Evolutionary conservation across 2,329 filamentous ascomycete species (phyloP).

Genomic region (Pseudocercospora macadamiae): DNA sequence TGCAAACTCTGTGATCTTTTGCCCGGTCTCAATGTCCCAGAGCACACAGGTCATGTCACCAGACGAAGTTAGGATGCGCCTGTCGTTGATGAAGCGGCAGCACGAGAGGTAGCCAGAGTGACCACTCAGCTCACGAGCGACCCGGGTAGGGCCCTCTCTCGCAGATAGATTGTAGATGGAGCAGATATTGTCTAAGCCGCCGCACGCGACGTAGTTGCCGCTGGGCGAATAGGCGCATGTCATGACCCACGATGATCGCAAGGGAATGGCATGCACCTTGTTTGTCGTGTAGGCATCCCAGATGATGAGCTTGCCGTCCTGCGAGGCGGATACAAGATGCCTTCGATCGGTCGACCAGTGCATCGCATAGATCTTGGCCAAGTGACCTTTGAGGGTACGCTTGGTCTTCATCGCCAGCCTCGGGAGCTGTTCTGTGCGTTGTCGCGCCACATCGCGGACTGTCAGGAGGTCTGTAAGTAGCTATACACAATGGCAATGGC

Average conservation of each 20-base stretch:
- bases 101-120: constrained; percentile 97
- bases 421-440: constrained; percentile 88
- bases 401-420: constrained; percentile 97
- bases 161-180: constrained; percentile 99
- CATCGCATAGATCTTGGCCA: constrained; percentile 99
- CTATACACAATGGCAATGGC: neutral
- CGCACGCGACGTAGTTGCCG: constrained; percentile 97
- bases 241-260: constrained; percentile 99
- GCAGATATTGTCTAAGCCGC: constrained; percentile 98
- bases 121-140: constrained; percentile 91
- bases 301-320: constrained; percentile 99
- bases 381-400: constrained; percentile 93
- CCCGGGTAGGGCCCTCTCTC: constrained; percentile 93
- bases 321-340: constrained; percentile 95
- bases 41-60: constrained; percentile 99
- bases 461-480: constrained; percentile 30
- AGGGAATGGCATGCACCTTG: constrained; percentile 97
- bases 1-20: constrained; percentile 96
- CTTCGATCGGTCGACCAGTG: constrained; percentile 99
- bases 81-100: constrained; percentile 98
- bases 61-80: constrained; percentile 95
- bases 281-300: constrained; percentile 99
- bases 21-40: constrained; percentile 98
- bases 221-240: constrained; percentile 98
- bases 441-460: constrained; percentile 92